Evolutionary conservation across 163 green algal genomes (phyloP), one percentile per base, ranked within the genome.

Genomic region (Volvox carteri): DNA sequence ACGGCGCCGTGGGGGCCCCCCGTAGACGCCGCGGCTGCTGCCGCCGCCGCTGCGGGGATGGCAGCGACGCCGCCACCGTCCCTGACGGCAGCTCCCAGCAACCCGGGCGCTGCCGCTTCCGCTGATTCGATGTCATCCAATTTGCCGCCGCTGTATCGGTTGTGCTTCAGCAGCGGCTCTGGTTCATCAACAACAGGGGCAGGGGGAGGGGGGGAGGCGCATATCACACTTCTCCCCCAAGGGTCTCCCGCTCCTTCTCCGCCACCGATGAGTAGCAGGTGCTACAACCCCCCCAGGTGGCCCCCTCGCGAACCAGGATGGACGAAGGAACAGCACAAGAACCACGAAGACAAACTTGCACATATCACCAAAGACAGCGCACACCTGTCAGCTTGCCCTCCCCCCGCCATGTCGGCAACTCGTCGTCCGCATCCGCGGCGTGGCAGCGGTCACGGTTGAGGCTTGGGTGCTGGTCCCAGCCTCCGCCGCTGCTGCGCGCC

Each of bases 141-240:
- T 21, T 41, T 41, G 70, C 44, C 41, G 6, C 39, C 23, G 39
- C 39, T 78, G 70, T 54, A 19, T 7, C 23, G 28, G 39, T 56
- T 18, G 37, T n/a, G n/a, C n/a, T 12, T 35, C 39, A 78, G 70
- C 39, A 78, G 70, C 41, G 70, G 70, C 70, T 78, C 70, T 78
- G 70, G 12, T 30, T 58, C 11, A 58, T 14, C 11, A 14, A 14
- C 48, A 58, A 14, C 12, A 11, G 48, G 48, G 48, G 48, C 48
- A n/a, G n/a, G n/a, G n/a, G n/a, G n/a, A n/a, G n/a, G n/a, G n/a
- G n/a, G n/a, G n/a, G n/a, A n/a, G n/a, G n/a, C n/a, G n/a, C n/a
- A n/a, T n/a, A n/a, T n/a, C n/a, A n/a, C n/a, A n/a, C n/a, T n/a
- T n/a, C n/a, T n/a, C n/a, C n/a, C n/a, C n/a, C n/a, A n/a, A n/a